phyloP scores from a whole-genome alignment of 2,329 filamentous ascomycete species.

The Talaromyces sp. region DNA sequence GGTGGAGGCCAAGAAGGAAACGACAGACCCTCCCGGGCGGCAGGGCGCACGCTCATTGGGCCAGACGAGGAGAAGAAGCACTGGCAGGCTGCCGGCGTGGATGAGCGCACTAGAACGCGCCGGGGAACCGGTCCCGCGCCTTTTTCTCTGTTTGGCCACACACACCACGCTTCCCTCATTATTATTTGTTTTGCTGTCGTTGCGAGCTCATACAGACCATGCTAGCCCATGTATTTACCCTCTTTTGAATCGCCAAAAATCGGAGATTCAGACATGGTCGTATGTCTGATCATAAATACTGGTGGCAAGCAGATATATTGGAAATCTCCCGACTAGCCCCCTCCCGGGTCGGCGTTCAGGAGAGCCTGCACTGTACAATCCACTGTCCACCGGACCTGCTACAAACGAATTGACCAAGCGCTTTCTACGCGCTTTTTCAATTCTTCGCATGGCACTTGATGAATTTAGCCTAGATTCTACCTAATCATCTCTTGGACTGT shows the following conservation, averaged over 20 bases:
- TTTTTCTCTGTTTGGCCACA: conserved; percentile 15
- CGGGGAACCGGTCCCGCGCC: conserved; percentile 19
- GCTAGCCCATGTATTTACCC: conserved; percentile 2
- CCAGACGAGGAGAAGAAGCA: conserved; percentile 37
- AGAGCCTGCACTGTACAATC: not conserved
- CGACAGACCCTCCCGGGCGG: conserved; percentile 25
- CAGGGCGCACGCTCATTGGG: conserved; percentile 38
- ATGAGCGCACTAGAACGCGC: conserved; percentile 17
- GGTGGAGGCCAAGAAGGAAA: conserved; percentile 34
- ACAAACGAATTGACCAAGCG: not conserved
- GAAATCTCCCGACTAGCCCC: not conserved
- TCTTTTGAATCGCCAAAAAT: conserved; percentile 2
- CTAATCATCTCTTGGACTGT: not conserved
- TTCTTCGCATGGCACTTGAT: not conserved
- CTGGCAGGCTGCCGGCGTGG: not conserved
- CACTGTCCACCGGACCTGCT: not conserved
- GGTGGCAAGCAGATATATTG: not conserved
- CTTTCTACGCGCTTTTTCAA: not conserved
- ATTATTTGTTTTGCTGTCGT: not conserved
- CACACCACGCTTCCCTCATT: not conserved
- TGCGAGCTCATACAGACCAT: not conserved
- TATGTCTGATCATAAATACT: not conserved
- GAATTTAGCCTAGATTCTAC: not conserved
- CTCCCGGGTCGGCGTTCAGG: not conserved
- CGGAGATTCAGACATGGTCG: not conserved